Evolutionary conservation across 176 grass and related monocot genomes (phyloP).

Genomic region (Chrysopogon serrulatus): DNA sequence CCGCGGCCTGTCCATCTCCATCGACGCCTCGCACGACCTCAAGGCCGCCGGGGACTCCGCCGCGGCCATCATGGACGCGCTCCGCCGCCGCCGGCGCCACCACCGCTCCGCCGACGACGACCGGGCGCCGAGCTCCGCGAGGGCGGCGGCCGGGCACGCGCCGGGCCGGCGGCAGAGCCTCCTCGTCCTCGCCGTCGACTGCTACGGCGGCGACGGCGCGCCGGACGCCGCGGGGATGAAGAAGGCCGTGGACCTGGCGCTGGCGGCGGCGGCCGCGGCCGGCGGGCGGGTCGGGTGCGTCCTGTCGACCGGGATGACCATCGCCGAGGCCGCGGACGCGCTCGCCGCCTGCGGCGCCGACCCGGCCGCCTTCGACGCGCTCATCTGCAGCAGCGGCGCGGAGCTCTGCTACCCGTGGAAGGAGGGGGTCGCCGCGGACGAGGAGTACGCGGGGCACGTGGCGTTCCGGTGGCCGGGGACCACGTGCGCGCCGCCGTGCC

Average conservation of each 20-base stretch:
- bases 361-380: conserved; percentile 56
- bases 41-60: conserved; percentile 28
- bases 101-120: not conserved
- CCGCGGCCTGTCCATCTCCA: conserved; percentile 75
- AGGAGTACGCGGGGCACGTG: conserved; percentile 61
- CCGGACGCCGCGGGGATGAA: conserved; percentile 30
- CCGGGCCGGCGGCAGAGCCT: conserved; percentile 47
- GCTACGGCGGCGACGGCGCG: conserved; percentile 40
- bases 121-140: not conserved
- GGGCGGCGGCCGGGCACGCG: not conserved
- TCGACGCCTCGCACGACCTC: conserved; percentile 44
- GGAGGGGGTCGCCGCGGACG: conserved; percentile 54
- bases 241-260: conserved; percentile 32
- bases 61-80: conserved; percentile 57
- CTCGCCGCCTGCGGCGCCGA: conserved; percentile 48
- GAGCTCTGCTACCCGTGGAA: conserved; percentile 90
- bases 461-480: conserved; percentile 67
- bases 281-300: conserved; percentile 54
- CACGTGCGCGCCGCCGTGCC: conserved; percentile 53
- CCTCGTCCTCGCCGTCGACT: conserved; percentile 60
- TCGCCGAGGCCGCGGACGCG: conserved; percentile 40
- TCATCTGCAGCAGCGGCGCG: conserved; percentile 81
- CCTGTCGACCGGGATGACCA: conserved; percentile 63
- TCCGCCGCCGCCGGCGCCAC: conserved; percentile 43
- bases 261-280: not conserved